Conservation (phyloP, 768 basidiomycete genomes). For the Leccinum rimulosum region DNA sequence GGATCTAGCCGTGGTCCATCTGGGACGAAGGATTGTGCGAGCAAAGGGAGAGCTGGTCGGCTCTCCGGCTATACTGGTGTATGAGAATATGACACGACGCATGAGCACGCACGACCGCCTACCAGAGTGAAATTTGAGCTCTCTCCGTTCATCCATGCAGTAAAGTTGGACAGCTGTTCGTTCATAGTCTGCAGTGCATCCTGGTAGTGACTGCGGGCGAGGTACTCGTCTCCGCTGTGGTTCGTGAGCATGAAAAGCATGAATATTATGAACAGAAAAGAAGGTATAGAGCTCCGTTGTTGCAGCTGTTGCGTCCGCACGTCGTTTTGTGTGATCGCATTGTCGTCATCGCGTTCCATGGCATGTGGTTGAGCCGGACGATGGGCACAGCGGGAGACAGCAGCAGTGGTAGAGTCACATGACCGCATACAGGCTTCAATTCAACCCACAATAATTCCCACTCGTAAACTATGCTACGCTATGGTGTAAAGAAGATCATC, state of each 20-base stretch:
- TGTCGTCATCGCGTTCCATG: conserved; percentile 33
- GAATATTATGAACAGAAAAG: conserved; percentile 71
- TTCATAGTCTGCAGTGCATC: conserved; percentile 57
- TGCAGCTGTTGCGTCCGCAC: conserved; percentile 30
- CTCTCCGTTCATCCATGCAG: conserved; percentile 71
- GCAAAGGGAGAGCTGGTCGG: conserved; percentile 40
- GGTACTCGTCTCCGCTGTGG: conserved; percentile 65
- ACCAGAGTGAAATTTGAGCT: conserved; percentile 66
- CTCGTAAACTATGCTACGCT: not conserved
- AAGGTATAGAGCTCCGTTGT: conserved; percentile 62
- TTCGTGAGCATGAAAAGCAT: conserved; percentile 80
- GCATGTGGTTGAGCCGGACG: not conserved
- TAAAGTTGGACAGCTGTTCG: conserved; percentile 67
- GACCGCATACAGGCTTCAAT: not conserved
- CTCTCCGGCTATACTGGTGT: conserved; percentile 42
- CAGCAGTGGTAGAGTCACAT: not conserved
- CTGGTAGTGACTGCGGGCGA: conserved; percentile 62
- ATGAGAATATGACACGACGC: conserved; percentile 1
- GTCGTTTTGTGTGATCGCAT: conserved; percentile 10
- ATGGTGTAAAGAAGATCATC: too few species aligned
- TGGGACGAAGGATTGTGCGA: conserved; percentile 50
- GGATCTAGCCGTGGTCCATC: conserved; percentile 46
- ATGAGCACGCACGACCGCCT: conserved; percentile 19
- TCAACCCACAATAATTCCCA: not conserved
- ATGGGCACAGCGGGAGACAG: not conserved